Conservation (phyloP, 129 eudicot species). For the Saposhnikovia divaricata region DNA sequence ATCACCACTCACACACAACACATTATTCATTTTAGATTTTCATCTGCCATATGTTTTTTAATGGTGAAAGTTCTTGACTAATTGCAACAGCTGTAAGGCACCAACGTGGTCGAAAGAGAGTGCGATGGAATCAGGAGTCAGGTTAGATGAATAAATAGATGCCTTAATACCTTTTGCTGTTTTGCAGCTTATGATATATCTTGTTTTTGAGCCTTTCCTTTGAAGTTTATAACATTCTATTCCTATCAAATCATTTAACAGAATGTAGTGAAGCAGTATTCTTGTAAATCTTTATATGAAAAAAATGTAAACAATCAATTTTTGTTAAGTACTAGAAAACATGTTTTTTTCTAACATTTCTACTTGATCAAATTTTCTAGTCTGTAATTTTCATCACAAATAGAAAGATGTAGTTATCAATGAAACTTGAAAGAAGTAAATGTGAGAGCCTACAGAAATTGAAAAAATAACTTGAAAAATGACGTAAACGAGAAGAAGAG, state of each 20-base stretch:
- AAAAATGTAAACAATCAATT: background rate
- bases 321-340: background rate
- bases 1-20: background rate
- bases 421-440: background rate
- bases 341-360: background rate
- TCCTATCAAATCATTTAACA: background rate
- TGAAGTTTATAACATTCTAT: background rate
- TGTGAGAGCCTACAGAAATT: background rate
- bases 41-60: background rate
- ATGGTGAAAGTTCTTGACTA: constrained; percentile 3
- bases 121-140: constrained; percentile 68
- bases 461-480: background rate
- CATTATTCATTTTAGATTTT: background rate
- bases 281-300: background rate
- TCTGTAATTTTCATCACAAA: background rate
- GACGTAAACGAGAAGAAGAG: background rate
- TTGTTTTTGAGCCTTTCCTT: background rate
- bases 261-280: background rate
- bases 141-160: constrained; percentile 33
- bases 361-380: background rate
- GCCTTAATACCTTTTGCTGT: background rate
- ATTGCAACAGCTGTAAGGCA: constrained; percentile 38
- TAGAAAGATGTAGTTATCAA: background rate
- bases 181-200: background rate
- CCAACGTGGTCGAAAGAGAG: constrained; percentile 36